These are phyloP conservation scores for Coemansia sp. DNA, from an alignment of 192 early-diverging fungal genomes.

Conservation along the genomic window DNA sequence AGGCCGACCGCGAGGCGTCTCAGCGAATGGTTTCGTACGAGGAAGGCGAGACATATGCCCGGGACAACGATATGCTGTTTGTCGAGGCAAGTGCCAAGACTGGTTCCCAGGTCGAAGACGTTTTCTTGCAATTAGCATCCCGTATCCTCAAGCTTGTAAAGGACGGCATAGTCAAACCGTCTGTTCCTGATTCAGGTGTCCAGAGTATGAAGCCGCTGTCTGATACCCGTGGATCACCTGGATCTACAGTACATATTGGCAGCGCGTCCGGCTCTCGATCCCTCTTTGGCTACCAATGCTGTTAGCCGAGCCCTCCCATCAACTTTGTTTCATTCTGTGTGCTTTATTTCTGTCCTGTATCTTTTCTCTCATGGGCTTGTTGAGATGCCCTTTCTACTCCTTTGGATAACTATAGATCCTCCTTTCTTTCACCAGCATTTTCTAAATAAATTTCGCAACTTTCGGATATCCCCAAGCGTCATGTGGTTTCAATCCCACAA, in stretches of 20 bases:
- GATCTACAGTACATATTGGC: conserved; percentile 13
- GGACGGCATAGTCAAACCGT: conserved; percentile 30
- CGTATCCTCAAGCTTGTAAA: conserved; percentile 28
- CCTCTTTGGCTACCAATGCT: conserved; percentile 22
- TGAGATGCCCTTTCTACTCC: background rate
- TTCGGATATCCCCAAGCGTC: background rate
- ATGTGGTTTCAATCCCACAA: background rate
- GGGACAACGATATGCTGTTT: conserved; percentile 59
- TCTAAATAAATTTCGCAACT: too few relatives aligned
- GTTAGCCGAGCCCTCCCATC: background rate
- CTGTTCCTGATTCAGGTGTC: conserved; percentile 46
- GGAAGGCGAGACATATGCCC: conserved; percentile 61
- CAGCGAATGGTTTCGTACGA: conserved; percentile 50
- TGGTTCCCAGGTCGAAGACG: conserved; percentile 58
- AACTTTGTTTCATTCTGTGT: background rate
- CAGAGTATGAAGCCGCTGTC: conserved; percentile 45
- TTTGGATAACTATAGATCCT: background rate
- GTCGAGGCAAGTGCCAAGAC: conserved; percentile 66
- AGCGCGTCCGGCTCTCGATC: conserved; percentile 13
- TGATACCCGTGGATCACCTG: conserved; percentile 1
- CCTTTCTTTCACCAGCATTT: background rate
- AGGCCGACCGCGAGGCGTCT: conserved; percentile 42
- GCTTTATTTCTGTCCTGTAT: background rate
- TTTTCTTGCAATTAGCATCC: conserved; percentile 37
- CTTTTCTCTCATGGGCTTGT: background rate